A percentile compares a stretch with the other conserved stretches of the same genome.
Conservation (phyloP, 495 filamentous ascomycete genomes). For the Penicillium riverlandense region DNA sequence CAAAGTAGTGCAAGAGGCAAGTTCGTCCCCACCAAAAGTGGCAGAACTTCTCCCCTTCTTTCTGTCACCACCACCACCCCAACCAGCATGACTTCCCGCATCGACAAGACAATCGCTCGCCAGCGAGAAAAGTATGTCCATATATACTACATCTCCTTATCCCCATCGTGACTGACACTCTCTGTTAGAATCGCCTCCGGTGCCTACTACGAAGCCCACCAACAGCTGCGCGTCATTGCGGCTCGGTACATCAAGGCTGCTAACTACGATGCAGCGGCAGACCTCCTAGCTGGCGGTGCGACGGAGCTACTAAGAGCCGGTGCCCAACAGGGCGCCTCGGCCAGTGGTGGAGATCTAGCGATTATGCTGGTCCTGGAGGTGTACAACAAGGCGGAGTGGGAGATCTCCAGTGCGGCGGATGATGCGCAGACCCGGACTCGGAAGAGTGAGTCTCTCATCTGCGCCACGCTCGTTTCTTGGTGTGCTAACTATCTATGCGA, state of each 20-base stretch:
- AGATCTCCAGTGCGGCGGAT: conserved; percentile 53
- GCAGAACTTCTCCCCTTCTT: neutral
- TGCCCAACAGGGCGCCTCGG: conserved; percentile 59
- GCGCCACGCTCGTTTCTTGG: neutral
- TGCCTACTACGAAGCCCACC: conserved; percentile 93
- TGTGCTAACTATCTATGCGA: too few relatives aligned
- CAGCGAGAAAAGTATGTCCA: conserved; percentile 56
- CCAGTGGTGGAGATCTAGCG: conserved; percentile 86
- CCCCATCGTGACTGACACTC: neutral
- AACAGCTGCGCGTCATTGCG: conserved; percentile 90
- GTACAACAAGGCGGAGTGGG: conserved; percentile 73
- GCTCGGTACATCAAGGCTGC: conserved; percentile 80
- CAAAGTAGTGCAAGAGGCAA: neutral
- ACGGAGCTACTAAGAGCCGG: conserved; percentile 78
- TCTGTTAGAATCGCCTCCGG: conserved; percentile 75
- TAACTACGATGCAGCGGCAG: conserved; percentile 77
- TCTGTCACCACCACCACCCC: neutral
- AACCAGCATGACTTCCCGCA: conserved; percentile 51
- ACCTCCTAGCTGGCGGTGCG: conserved; percentile 79
- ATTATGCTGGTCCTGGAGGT: conserved; percentile 79
- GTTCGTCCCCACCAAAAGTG: conserved; percentile 1
- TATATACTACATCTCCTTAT: neutral
- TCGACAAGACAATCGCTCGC: conserved; percentile 66
- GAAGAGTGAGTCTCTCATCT: conserved; percentile 30
- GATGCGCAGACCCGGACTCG: conserved; percentile 30